A percentile compares a stretch with the other conserved stretches of the same genome.
phyloP scores from a whole-genome alignment of 352 stramenopile genomes.

The Chrysophaeum taylorii region DNA sequence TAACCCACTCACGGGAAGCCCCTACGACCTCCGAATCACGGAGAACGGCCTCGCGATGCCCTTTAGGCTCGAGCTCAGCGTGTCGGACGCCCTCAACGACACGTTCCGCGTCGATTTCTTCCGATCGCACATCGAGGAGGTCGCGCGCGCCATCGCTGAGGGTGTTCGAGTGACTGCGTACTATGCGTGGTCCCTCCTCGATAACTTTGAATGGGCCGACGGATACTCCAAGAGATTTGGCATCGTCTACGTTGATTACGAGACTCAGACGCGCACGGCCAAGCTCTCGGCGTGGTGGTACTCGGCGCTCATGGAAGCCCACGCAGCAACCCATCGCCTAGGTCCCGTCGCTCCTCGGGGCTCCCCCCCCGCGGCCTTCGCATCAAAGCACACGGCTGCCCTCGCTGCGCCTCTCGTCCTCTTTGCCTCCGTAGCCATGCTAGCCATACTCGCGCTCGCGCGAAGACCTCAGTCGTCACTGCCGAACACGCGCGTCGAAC shows the following conservation, averaged over 20 bases:
- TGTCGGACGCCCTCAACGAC: slow-evolving; percentile 56
- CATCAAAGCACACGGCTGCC: no score
- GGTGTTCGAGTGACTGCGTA: slow-evolving; percentile 67
- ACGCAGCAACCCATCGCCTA: slow-evolving; percentile 29
- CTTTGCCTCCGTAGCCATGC: no score
- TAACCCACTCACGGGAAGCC: slow-evolving; percentile 27
- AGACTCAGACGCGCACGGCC: slow-evolving; percentile 41
- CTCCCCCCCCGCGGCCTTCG: no score
- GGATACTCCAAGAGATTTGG: slow-evolving; percentile 64
- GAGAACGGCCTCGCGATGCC: slow-evolving; percentile 73
- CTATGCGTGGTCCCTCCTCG: slow-evolving; percentile 79
- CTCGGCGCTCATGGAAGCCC: slow-evolving; percentile 29
- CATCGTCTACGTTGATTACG: slow-evolving; percentile 58
- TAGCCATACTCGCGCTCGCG: no score
- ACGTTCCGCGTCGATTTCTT: slow-evolving; percentile 63
- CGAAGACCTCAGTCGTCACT: no score
- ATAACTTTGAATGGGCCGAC: slow-evolving; percentile 86
- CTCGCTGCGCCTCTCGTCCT: no score
- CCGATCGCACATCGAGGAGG: slow-evolving; percentile 60
- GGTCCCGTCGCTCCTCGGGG: no score
- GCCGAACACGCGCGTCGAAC: no score
- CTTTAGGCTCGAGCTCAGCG: slow-evolving; percentile 48
- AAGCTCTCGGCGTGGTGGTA: slow-evolving; percentile 48
- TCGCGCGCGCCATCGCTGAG: slow-evolving; percentile 41
- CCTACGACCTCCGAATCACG: slow-evolving; percentile 59